Evolutionary conservation across 139 green algal genomes (phyloP).

Genomic region (Dunaliella sp.): DNA sequence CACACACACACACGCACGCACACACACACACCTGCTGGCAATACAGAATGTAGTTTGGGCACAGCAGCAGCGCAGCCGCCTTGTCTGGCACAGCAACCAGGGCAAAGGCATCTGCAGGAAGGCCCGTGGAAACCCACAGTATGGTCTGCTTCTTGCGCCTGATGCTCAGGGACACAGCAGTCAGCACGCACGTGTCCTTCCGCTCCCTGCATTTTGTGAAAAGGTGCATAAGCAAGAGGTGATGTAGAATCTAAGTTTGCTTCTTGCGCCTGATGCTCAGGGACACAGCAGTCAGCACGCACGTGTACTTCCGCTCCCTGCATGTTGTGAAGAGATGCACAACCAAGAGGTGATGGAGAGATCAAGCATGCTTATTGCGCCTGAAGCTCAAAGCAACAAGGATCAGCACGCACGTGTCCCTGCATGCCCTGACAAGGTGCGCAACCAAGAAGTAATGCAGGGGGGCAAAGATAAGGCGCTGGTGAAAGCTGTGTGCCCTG

Average conservation of each 20-base stretch:
- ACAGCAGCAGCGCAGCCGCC: slow-evolving; percentile 82
- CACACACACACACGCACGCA: neutral
- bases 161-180: slow-evolving; percentile 80
- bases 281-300: slow-evolving; percentile 71
- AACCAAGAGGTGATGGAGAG: no score
- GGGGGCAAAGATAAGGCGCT: no score
- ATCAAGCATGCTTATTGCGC: slow-evolving; percentile 69
- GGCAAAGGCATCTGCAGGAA: slow-evolving; percentile 74
- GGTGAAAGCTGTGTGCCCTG: no score
- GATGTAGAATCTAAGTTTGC: no score
- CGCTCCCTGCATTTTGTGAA: slow-evolving; percentile 41
- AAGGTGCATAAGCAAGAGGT: no score
- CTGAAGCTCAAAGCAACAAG: slow-evolving; percentile 77
- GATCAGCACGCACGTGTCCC: slow-evolving; percentile 72
- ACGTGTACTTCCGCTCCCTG: slow-evolving; percentile 75
- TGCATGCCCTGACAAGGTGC: no score
- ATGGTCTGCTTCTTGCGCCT: slow-evolving; percentile 66
- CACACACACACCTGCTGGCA: slow-evolving; percentile 59
- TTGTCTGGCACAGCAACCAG: slow-evolving; percentile 62
- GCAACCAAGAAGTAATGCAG: no score
- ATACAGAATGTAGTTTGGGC: slow-evolving; percentile 63
- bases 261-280: slow-evolving; percentile 71
- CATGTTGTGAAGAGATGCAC: no score
- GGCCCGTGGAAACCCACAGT: slow-evolving; percentile 66
- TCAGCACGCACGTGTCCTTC: slow-evolving; percentile 78